Evolutionary conservation across 139 green algal species (phyloP), one percentile per base, ranked within the genome.

Genomic region (Picochlorum sp.): DNA sequence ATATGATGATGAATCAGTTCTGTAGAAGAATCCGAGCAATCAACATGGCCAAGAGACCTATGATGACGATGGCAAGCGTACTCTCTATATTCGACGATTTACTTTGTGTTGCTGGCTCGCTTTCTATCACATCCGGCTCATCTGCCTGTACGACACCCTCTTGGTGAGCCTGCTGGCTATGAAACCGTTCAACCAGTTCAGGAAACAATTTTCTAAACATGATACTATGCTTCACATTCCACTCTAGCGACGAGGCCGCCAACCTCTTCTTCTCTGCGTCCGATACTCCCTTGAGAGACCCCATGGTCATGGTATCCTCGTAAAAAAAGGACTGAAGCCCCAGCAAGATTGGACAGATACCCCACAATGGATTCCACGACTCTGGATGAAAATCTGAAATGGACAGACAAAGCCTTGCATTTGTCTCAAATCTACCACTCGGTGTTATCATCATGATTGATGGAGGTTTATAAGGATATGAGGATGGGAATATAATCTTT

Each of bases 161-260:
- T 9, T 11, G 34, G 8, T 41, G 34, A 41, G 34, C 8, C 8
- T 41, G 34, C 34, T 41, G 34, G 34, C 8, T 41, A 41, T 41
- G 34, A 41, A 41, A 41, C 7, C 73, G 56, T 51, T 85, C 70
- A 6, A 84, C 57, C 68, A 73, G 85, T 3, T 86, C 65, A 0
- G 88, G 88, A 63, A 95, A 95, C 14, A 95, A 66, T 73, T 90
- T 88, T 8, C 75, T 49, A 76, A 95, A 95, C 18, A 66, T 80
- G 8, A 41, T 41, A 3, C 79, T 57, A 67, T 80, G 86, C 41
- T 63, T 61, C 14, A 69, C 62, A 66, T 94, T 95, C 71, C 75
- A 86, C 5, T 75, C 80, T 24, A 95, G 63, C 1, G 77, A 86
- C 30, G 76, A 57, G 0, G 28, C 13, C 3, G 88, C 88, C 10